Evolutionary conservation across 208 protist genomes (phyloP), one percentile per base, ranked within the genome.

Genomic region (Trypanosoma brucei): DNA sequence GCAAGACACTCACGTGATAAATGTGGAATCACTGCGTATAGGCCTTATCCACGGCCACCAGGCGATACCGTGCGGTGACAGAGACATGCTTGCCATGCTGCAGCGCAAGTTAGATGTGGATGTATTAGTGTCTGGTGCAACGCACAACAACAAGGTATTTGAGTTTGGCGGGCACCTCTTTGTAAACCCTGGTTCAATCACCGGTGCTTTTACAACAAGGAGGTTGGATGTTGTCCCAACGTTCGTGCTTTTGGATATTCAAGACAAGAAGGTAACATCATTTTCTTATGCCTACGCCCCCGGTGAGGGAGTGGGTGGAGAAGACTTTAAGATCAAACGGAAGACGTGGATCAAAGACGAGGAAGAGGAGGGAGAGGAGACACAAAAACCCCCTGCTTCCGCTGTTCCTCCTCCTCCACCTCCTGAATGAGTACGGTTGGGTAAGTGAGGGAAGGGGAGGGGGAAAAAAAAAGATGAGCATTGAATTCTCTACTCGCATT

Each of bases 141-240:
- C 97, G 5, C 97, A 99, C 63, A 62, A 91, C 35, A 79, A 91
- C 11, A 84, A 91, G 50, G 79, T 93, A 13, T 96, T 85, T 49
- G 92, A 98, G 70, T 88, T 94, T 59, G 96, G 99, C 58, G 91
- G 87, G n/a, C 91, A 94, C 59, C 84, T 99, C 38, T 98, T 99
- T 57, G 72, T 99, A 14, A 99, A 99, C 64, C 98, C 98, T 7
- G 99, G 99, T 35, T 98, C 96, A 40, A 96, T 97, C n/a, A 99
- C 97, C 5, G 98, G 98, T 11, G 94, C 98, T 2, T 98, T 94
- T 69, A 79, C 75, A 13, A 61, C 71, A 3, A 45, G 55, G 2
- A 76, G 78, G 30, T 77, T 72, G 8, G 82, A 98, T 14, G 79
- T 94, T 0, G 71, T 70, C 5, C 97, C 98, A 5, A 92, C 91